Percentiles rank a stretch among this genome's conserved stretches.
These are phyloP conservation scores for Spathaspora passalidarum DNA, from an alignment of 805 yeast species.

Conservation along the genomic window DNA sequence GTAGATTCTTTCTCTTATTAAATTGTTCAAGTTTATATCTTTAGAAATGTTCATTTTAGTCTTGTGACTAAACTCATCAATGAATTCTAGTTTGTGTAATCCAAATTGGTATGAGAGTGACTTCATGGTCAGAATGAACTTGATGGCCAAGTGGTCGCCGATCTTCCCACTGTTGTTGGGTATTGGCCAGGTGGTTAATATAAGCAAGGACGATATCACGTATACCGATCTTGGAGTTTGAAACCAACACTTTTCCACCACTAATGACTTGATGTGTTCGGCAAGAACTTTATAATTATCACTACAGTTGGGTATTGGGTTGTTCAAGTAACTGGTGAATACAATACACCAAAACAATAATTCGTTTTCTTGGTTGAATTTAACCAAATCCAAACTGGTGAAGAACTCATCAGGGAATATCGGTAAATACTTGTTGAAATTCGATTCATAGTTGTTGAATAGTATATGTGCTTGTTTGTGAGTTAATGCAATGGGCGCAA, in stretches of 20 bases:
- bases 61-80: slow-evolving; percentile 39
- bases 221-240: slow-evolving; percentile 44
- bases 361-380: slow-evolving; percentile 25
- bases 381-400: slow-evolving; percentile 10
- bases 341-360: slow-evolving; percentile 42
- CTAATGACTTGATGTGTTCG: slow-evolving; percentile 33
- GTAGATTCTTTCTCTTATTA: slow-evolving; percentile 39
- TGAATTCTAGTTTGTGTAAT: slow-evolving; percentile 38
- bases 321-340: slow-evolving; percentile 29
- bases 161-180: slow-evolving; percentile 25
- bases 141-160: slow-evolving; percentile 31
- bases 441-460: slow-evolving; percentile 20
- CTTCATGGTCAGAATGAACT: slow-evolving; percentile 37
- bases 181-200: slow-evolving; percentile 46
- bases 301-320: slow-evolving; percentile 6
- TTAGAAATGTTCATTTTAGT: slow-evolving; percentile 21
- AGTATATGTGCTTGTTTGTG: slow-evolving; percentile 11
- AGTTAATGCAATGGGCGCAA: slow-evolving; percentile 11
- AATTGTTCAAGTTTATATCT: slow-evolving; percentile 29
- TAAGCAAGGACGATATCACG: slow-evolving; percentile 33
- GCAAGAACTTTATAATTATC: slow-evolving; percentile 21
- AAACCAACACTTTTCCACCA: slow-evolving; percentile 42
- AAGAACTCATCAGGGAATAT: slow-evolving; percentile 26
- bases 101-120: slow-evolving; percentile 41
- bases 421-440: slow-evolving; percentile 32